Percentiles rank a stretch among this genome's conserved stretches.
phyloP scores from a whole-genome alignment of 306 rosid species.

The Inga oerstediana region DNA sequence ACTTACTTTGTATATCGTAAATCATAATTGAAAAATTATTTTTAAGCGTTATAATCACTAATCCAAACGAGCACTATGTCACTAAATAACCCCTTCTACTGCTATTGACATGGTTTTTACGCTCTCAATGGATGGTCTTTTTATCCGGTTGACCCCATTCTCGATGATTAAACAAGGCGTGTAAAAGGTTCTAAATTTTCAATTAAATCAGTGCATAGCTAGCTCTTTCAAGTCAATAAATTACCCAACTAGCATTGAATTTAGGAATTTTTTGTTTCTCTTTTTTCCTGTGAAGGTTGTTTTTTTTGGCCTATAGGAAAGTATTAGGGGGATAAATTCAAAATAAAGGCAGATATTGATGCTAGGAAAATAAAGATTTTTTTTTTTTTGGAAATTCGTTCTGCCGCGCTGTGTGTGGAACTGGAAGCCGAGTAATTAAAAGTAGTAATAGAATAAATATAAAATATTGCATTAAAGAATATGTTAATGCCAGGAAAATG shows the following conservation, averaged over 20 bases:
- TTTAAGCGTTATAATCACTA: too few species aligned
- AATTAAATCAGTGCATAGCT: not conserved
- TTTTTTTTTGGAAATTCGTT: not conserved
- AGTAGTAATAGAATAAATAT: too few species aligned
- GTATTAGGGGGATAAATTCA: not conserved
- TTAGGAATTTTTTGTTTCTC: not conserved
- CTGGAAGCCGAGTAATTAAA: not conserved
- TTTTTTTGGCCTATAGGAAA: too few species aligned
- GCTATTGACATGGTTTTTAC: not conserved
- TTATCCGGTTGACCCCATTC: not conserved
- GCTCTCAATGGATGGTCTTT: not conserved
- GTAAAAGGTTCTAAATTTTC: not conserved
- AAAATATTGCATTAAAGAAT: too few species aligned
- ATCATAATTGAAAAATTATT: too few species aligned
- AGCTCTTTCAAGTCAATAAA: slow-evolving; percentile 19
- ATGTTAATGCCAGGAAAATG: too few species aligned
- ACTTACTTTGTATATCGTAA: too few species aligned
- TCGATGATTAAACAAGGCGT: not conserved
- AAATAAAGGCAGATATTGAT: not conserved
- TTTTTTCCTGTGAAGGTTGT: not conserved
- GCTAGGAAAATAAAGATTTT: not conserved
- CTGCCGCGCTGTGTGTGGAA: not conserved
- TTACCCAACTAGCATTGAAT: slow-evolving; percentile 22
- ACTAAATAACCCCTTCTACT: not conserved
- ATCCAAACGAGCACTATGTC: not conserved